Conservation (phyloP, 805 yeast genomes). For the Monosporozyma solicola region DNA sequence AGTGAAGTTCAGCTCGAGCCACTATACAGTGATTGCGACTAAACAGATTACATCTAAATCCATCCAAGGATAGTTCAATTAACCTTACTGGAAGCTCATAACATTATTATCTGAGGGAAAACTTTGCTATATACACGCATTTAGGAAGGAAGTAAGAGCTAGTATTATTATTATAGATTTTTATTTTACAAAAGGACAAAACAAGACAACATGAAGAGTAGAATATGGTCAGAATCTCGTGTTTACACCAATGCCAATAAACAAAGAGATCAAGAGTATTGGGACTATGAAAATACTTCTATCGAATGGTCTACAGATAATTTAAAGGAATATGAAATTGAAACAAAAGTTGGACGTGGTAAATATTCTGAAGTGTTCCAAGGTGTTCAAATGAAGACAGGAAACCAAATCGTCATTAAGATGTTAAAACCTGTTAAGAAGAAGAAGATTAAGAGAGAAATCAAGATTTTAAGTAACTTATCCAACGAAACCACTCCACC, state of each 20-base stretch:
- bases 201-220: constrained; percentile 22
- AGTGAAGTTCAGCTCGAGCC: neutral
- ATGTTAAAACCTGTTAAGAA: constrained; percentile 88
- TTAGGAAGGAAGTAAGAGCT: neutral
- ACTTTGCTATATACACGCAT: neutral
- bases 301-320: constrained; percentile 54
- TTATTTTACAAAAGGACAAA: neutral
- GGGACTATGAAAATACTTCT: constrained; percentile 72
- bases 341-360: constrained; percentile 81
- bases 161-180: neutral
- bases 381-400: constrained; percentile 62
- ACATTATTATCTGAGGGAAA: too few species aligned
- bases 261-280: constrained; percentile 59
- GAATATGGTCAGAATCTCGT: constrained; percentile 40
- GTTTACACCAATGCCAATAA: constrained; percentile 73
- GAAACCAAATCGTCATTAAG: constrained; percentile 68
- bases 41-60: neutral
- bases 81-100: too few species aligned
- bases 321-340: constrained; percentile 56
- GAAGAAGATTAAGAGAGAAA: constrained; percentile 86
- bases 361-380: constrained; percentile 93
- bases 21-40: neutral
- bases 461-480: constrained; percentile 75
- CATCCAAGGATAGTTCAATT: neutral
- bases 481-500: constrained; percentile 34